Conservation (phyloP, 371 early-diverging fungal genomes). For the Mucor saturninus region DNA sequence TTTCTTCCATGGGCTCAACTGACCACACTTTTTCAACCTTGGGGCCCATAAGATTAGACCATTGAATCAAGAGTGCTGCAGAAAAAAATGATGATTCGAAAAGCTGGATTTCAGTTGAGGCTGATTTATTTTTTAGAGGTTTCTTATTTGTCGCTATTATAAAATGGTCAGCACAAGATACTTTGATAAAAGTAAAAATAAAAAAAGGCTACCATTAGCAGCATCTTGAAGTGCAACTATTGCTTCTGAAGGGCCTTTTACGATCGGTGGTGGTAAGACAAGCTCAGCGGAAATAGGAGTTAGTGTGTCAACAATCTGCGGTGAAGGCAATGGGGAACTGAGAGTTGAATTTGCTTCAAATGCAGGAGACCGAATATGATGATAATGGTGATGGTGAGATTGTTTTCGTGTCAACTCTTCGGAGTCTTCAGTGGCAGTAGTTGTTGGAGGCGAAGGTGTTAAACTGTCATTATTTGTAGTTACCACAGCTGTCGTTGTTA, state of each 20-base stretch:
- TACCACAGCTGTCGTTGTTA: constrained; percentile 50
- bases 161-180: background rate
- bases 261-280: constrained; percentile 37
- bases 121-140: background rate
- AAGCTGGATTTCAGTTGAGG: constrained; percentile 26
- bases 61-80: constrained; percentile 58
- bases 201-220: constrained; percentile 35
- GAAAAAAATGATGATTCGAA: constrained; percentile 66
- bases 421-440: constrained; percentile 5
- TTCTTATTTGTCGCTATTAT: constrained; percentile 3
- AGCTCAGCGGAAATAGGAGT: constrained; percentile 17
- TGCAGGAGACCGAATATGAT: constrained; percentile 41
- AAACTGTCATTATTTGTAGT: constrained; percentile 1
- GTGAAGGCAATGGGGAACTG: constrained; percentile 33
- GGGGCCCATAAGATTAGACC: constrained; percentile 69
- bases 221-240: constrained; percentile 54
- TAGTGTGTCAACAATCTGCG: constrained; percentile 29
- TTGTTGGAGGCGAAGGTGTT: constrained; percentile 4
- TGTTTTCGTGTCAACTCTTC: constrained; percentile 25
- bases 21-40: constrained; percentile 62
- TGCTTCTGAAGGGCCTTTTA: constrained; percentile 47
- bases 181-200: background rate
- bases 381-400: constrained; percentile 42
- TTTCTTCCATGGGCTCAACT: constrained; percentile 32
- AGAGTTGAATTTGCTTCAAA: constrained; percentile 24